Percentiles rank a stretch among this genome's conserved stretches.
phyloP scores from a whole-genome alignment of 768 basidiomycete species.

The Mycena epipterygia region DNA sequence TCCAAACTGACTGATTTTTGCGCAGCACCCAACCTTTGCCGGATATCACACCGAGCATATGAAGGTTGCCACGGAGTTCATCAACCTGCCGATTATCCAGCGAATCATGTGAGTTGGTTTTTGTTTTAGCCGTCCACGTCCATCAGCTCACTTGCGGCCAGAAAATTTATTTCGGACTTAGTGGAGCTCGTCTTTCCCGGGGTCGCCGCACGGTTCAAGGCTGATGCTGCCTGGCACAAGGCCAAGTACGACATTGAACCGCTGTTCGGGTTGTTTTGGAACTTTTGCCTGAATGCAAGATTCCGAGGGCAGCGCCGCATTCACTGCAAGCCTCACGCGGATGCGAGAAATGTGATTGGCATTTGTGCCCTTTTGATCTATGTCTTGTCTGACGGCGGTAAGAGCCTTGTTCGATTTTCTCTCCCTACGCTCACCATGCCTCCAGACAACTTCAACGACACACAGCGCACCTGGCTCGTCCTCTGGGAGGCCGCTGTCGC shows the following conservation, averaged over 20 bases:
- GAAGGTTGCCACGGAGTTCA: no score
- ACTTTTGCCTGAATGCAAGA: conserved; percentile 44
- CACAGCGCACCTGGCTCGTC: conserved; percentile 45
- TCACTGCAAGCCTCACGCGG: conserved; percentile 43
- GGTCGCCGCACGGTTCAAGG: conserved; percentile 29
- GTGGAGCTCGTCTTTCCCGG: conserved; percentile 41
- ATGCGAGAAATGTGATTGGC: conserved; percentile 47
- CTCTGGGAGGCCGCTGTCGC: conserved; percentile 50
- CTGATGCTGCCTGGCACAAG: conserved; percentile 35
- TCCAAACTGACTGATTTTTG: no score
- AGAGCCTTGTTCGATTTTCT: background rate
- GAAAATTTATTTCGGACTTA: no score
- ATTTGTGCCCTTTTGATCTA: conserved; percentile 46
- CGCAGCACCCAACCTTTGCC: no score
- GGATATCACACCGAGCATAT: no score
- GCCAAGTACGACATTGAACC: conserved; percentile 33
- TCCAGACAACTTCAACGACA: conserved; percentile 37
- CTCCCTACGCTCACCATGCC: background rate
- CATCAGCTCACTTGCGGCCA: no score
- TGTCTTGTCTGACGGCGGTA: conserved; percentile 25
- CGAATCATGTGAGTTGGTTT: no score
- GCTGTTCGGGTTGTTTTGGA: conserved; percentile 43
- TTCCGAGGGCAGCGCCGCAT: conserved; percentile 30
- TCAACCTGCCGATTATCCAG: no score
- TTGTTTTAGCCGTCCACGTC: no score